Evolutionary conservation across 352 stramenopile genomes (phyloP), one percentile per base, ranked within the genome.

Genomic region (Pythium aristosporum): DNA sequence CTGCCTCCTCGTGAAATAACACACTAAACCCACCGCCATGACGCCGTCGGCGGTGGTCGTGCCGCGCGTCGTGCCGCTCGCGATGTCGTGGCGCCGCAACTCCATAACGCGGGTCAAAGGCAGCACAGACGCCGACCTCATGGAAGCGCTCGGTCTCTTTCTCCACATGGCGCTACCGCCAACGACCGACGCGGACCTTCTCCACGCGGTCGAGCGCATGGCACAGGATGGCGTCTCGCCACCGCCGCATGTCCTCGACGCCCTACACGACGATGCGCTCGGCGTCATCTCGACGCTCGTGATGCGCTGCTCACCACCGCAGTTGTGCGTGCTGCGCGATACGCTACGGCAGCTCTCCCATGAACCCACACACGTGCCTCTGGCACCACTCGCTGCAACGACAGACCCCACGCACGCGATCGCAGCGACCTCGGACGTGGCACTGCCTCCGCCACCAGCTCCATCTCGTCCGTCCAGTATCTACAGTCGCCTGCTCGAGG

Each of bases 251-350:
- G 20, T 65, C 3, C 16, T 65, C 11, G 12, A 58, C 12, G 47
- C 43, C 16, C 18, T 65, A 3, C 5, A 51, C 13, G 39, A 5
- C 36, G n/a, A 43, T 25, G 23, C 15, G 3, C 16, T 65, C 36
- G 28, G 5, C n/a, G 47, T 21, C 5, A 23, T 21, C 13, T 4
- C 25, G 25, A 28, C 25, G 25, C 34, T 57, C 49, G 18, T 58
- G 4, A 36, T 16, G 16, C 2, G 8, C 10, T 53, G 39, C 32
- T 57, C 58, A 13, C 34, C 47, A 5, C 8, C 3, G 15, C 30
- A 57, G 58, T 48, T 65, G 15, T 65, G 58, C 48, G 58, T 65
- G 58, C 32, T 57, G 16, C 23, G 56, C 5, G 48, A 51, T 23
- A 58, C 58, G 39, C 48, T 65, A 2, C 36, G 25, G 18, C 20